Percentiles rank a stretch among this genome's conserved stretches.
Evolutionary conservation across 805 yeast genomes (phyloP).

Genomic region (Candida vartiovaarae): DNA sequence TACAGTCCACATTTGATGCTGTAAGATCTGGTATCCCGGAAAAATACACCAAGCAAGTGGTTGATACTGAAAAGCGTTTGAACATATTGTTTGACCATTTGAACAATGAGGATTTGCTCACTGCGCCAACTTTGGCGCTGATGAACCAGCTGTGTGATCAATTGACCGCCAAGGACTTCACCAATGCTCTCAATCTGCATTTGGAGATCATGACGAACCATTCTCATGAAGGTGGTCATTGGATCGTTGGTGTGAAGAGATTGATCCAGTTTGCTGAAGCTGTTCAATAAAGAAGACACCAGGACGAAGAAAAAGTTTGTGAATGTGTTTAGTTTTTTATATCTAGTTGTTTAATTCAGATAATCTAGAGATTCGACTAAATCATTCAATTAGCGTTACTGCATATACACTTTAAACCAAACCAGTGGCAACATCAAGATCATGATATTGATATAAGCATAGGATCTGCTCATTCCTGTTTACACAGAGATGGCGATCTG

Average conservation of each 20-base stretch:
- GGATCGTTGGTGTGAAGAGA: slow-evolving; percentile 84
- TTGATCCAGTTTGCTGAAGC: slow-evolving; percentile 65
- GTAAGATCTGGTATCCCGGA: slow-evolving; percentile 74
- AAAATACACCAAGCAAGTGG: slow-evolving; percentile 61
- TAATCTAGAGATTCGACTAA: no score
- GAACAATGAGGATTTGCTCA: slow-evolving; percentile 61
- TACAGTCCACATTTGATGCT: slow-evolving; percentile 57
- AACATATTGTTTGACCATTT: slow-evolving; percentile 70
- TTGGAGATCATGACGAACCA: slow-evolving; percentile 55
- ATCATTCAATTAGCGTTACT: no score
- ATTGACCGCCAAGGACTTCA: slow-evolving; percentile 42
- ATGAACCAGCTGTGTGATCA: slow-evolving; percentile 45
- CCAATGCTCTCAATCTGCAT: slow-evolving; percentile 49
- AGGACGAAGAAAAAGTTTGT: background rate
- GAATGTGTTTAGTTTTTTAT: background rate
- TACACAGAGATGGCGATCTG: slow-evolving; percentile 31
- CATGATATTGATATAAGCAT: background rate
- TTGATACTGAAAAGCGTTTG: slow-evolving; percentile 78
- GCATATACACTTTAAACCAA: no score
- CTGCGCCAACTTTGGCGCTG: slow-evolving; percentile 45
- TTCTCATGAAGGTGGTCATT: slow-evolving; percentile 74
- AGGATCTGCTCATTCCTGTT: background rate
- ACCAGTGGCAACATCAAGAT: background rate
- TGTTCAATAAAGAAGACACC: background rate
- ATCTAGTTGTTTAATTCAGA: background rate